Conservation (phyloP, 2,329 filamentous ascomycete genomes). For the Colletotrichum sp. region DNA sequence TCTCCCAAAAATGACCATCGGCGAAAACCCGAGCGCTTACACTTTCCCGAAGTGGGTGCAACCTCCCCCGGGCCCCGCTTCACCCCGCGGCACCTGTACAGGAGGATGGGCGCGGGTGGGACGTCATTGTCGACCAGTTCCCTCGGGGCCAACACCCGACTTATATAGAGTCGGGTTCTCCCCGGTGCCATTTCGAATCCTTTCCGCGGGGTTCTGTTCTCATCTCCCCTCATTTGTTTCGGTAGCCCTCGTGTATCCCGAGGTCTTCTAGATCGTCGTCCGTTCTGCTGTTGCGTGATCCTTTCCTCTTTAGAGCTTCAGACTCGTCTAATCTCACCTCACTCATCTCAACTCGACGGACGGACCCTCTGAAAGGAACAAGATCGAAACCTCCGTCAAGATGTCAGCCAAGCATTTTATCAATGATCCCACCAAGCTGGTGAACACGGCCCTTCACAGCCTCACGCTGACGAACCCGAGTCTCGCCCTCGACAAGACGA, state of each 20-base stretch:
- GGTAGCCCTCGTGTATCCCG: background rate
- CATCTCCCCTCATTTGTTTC: background rate
- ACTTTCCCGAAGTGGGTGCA: slow-evolving; percentile 2
- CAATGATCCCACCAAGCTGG: slow-evolving; percentile 79
- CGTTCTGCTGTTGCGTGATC: background rate
- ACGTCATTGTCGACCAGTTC: background rate
- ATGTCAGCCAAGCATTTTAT: slow-evolving; percentile 83
- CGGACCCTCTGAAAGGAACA: background rate
- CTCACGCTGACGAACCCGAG: slow-evolving; percentile 86
- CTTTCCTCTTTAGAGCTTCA: background rate
- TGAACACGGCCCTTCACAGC: slow-evolving; percentile 75
- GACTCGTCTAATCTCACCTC: background rate
- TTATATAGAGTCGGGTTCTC: slow-evolving; percentile 15
- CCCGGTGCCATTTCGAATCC: background rate
- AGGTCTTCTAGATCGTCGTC: background rate
- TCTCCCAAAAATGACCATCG: background rate
- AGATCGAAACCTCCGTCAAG: slow-evolving; percentile 8
- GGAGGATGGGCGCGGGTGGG: background rate
- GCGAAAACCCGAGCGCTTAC: slow-evolving; percentile 2
- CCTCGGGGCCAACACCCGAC: slow-evolving; percentile 7
- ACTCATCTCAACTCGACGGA: background rate
- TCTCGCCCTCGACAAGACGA: slow-evolving; percentile 74
- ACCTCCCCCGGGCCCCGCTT: slow-evolving; percentile 10
- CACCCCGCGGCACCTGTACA: background rate
- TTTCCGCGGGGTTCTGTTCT: background rate